Evolutionary conservation across 345 rosid species (phyloP).

Genomic region (Moringa oleifera): DNA sequence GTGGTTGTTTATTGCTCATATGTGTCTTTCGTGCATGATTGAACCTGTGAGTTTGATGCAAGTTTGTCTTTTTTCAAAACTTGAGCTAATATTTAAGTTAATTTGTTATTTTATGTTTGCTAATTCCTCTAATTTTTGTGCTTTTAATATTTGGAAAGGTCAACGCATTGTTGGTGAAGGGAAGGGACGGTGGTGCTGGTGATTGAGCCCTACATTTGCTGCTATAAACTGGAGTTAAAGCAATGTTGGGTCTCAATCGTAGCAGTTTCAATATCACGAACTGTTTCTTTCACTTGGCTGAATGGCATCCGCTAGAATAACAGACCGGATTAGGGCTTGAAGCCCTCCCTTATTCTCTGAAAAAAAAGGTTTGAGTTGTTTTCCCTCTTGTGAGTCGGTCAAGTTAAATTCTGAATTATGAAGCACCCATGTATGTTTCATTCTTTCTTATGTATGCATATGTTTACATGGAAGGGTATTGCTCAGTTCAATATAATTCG

Average conservation of each 20-base stretch:
- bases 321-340: constrained; percentile 41
- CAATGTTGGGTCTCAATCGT: constrained; percentile 45
- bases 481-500: neutral
- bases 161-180: neutral
- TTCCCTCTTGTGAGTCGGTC: neutral
- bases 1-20: no score
- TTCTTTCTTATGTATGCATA: no score
- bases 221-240: constrained; percentile 13
- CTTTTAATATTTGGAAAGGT: neutral
- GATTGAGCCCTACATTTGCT: neutral
- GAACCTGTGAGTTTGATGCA: neutral
- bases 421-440: neutral
- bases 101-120: no score
- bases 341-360: constrained; percentile 24
- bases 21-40: neutral
- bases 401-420: neutral
- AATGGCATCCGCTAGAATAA: constrained; percentile 93
- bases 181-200: neutral
- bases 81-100: neutral
- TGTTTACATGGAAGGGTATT: neutral
- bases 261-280: constrained; percentile 34
- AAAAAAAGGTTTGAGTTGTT: constrained; percentile 22
- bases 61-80: neutral
- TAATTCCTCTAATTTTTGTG: neutral
- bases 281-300: constrained; percentile 65